These are phyloP conservation scores for Chaetothyriales sp. DNA, from an alignment of 2,329 filamentous ascomycete genomes.

Conservation along the genomic window DNA sequence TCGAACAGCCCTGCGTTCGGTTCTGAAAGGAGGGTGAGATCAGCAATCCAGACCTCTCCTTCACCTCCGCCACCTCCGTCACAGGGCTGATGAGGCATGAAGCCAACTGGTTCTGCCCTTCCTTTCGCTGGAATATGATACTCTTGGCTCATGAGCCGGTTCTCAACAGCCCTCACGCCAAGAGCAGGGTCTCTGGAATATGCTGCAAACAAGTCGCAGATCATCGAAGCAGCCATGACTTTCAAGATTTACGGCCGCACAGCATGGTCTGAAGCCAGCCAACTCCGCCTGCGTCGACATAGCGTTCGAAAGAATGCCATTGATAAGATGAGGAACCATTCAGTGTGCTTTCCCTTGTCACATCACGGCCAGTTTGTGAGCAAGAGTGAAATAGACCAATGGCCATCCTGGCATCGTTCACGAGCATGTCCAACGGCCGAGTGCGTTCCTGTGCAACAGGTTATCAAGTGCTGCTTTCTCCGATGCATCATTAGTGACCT, in stretches of 20 bases:
- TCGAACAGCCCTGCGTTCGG: neutral
- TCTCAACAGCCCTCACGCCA: neutral
- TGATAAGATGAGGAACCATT: too few species aligned
- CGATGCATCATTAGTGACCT: neutral
- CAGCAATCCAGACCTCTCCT: neutral
- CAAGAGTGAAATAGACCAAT: too few species aligned
- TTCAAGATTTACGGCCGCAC: conserved; percentile 22
- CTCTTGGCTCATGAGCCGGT: neutral
- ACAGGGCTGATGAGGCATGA: too few species aligned
- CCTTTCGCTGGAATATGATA: neutral
- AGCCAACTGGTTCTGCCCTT: neutral
- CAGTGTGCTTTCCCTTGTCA: too few species aligned
- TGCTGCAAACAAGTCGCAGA: neutral
- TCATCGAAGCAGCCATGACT: conserved; percentile 23
- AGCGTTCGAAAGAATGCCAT: conserved; percentile 21
- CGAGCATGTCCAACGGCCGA: conserved; percentile 17
- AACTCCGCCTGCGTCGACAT: conserved; percentile 23
- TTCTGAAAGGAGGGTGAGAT: neutral
- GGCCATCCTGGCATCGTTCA: conserved; percentile 20
- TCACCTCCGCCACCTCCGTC: neutral
- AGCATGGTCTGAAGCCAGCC: conserved; percentile 20
- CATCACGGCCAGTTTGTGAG: too few species aligned
- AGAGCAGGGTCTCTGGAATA: neutral
- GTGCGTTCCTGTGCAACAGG: neutral
- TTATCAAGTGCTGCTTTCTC: neutral